Evolutionary conservation across 805 yeast species (phyloP), one percentile per base, ranked within the genome.

Genomic region (Saccharomycopsis oosterbeekiorum): DNA sequence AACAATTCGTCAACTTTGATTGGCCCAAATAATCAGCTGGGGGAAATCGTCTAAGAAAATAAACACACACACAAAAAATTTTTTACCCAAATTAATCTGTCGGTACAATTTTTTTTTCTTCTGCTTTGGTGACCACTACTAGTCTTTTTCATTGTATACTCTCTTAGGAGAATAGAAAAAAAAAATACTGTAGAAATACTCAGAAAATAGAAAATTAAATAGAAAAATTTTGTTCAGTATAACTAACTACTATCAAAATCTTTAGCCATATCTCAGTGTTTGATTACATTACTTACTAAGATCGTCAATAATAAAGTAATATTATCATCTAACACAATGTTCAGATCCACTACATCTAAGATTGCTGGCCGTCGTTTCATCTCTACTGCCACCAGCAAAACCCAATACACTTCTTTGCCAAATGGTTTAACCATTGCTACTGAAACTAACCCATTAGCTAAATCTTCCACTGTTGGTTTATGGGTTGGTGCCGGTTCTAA

Each of bases 401-500:
- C 92, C 65, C 80, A 84, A 73, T 80, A 83, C 75, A 85, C 96
- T 67, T 83, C 87, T 64, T 77, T 88, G 68, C 75, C 85, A 66
- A 88, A 85, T 72, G 96, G 96, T 67, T 75, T 87, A 64, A 82
- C 88, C 64, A 81, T 88, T 66, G 90, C 90, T 65, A 78, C 89
- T 58, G 88, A 85, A 74, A 68, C 80, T 67, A 80, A 84, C 75
- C 80, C 86, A 51, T 68, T 74, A 36, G 81, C 83, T 62, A 71
- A 78, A 62, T 70, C 85, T 43, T 77, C 89, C 57, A 78, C 89
- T 42, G 78, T 86, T 67, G 93, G 94, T 74, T 74, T 86, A 62
- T 88, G 80, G 73, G 76, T 79, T 71, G 87, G 86, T 67, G 88
- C 91, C 58, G 96, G 96, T 73, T 84, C 93, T 57, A 78, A 91